Conservation (phyloP, 495 filamentous ascomycete species). For the Lophium mytilinum region DNA sequence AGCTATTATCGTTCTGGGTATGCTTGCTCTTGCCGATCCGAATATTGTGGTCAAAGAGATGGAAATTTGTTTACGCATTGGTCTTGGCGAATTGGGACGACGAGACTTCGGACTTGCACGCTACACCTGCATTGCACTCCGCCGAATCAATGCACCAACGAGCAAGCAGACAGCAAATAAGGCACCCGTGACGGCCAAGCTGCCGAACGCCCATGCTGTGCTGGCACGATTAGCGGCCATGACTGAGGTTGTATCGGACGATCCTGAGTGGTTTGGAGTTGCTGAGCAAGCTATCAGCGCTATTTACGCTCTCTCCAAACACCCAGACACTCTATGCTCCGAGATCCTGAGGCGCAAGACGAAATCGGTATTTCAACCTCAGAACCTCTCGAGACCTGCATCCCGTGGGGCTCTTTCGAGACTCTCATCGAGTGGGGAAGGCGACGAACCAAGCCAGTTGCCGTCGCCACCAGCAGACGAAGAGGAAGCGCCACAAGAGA, state of each 20-base stretch:
- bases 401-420: constrained; percentile 23
- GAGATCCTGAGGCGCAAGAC: constrained; percentile 86
- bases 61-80: constrained; percentile 85
- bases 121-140: constrained; percentile 87
- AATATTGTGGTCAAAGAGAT: constrained; percentile 90
- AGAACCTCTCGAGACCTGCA: constrained; percentile 30
- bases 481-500: constrained; percentile 35
- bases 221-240: constrained; percentile 72
- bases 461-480: constrained; percentile 33
- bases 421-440: constrained; percentile 27
- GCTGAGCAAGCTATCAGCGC: constrained; percentile 94
- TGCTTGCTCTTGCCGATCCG: constrained; percentile 88
- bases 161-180: constrained; percentile 40
- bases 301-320: constrained; percentile 90
- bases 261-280: constrained; percentile 93
- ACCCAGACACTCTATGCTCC: constrained; percentile 88
- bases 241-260: constrained; percentile 73
- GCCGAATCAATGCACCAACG: constrained; percentile 74
- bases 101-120: constrained; percentile 81
- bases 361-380: constrained; percentile 58
- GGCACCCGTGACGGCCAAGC: constrained; percentile 55
- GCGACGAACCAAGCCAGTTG: constrained; percentile 35
- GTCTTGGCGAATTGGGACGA: constrained; percentile 71
- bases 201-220: constrained; percentile 88
- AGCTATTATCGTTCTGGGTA: constrained; percentile 91